A percentile compares a stretch with the other conserved stretches of the same genome.
Evolutionary conservation across 164 flowering plant genomes (phyloP).

Genomic region (Stephania japonica): DNA sequence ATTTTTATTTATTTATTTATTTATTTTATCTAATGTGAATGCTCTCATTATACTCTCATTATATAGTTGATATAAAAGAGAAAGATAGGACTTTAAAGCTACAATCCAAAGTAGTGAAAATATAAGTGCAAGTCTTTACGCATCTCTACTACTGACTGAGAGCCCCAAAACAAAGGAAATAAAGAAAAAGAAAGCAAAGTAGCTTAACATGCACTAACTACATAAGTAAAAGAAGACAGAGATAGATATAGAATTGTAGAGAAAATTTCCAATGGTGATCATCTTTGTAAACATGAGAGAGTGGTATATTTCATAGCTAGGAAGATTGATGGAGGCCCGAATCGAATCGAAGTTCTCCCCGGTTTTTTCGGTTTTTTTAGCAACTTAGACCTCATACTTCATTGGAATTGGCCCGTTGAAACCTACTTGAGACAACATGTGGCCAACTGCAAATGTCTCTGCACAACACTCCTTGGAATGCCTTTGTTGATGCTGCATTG

Average conservation of each 20-base stretch:
- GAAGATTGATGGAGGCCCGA: no score
- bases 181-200: not conserved
- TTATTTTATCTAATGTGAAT: conserved; percentile 6
- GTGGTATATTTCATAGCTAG: not conserved
- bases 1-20: no score
- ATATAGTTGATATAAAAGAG: not conserved
- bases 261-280: conserved; percentile 43
- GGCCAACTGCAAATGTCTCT: conserved; percentile 76
- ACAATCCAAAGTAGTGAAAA: not conserved
- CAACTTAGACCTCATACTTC: conserved; percentile 88
- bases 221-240: not conserved
- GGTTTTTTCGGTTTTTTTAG: conserved; percentile 31
- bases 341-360: no score
- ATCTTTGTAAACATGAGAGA: conserved; percentile 31
- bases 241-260: conserved; percentile 2
- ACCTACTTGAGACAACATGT: conserved; percentile 61
- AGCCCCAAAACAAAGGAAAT: not conserved
- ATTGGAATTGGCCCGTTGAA: conserved; percentile 64
- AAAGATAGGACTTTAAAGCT: not conserved
- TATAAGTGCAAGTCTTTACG: not conserved
- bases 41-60: no score
- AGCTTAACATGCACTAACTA: not conserved
- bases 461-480: conserved; percentile 82
- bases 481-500: conserved; percentile 22
- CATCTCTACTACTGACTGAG: not conserved